Conservation (phyloP, 129 eudicot species). For the Erigeron canadensis region DNA sequence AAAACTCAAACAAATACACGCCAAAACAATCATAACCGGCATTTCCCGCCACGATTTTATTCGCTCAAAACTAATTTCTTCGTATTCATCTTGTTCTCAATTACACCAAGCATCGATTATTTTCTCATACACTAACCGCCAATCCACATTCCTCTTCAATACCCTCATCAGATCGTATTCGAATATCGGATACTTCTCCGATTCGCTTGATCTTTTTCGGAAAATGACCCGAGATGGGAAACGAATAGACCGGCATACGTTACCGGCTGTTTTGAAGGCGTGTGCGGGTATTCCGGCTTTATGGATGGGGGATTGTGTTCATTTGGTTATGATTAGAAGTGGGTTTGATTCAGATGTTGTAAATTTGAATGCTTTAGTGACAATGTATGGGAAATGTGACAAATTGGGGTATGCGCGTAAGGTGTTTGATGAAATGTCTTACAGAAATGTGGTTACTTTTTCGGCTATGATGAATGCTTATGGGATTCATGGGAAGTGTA, state of each 20-base stretch:
- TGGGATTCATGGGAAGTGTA: slow-evolving; percentile 28
- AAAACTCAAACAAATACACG: slow-evolving; percentile 41
- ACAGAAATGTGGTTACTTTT: slow-evolving; percentile 52
- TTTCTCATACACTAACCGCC: slow-evolving; percentile 43
- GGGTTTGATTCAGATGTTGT: slow-evolving; percentile 48
- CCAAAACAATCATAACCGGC: slow-evolving; percentile 30
- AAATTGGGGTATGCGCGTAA: slow-evolving; percentile 29
- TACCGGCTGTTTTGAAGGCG: slow-evolving; percentile 50
- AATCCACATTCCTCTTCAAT: slow-evolving; percentile 54
- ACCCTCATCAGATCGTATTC: slow-evolving; percentile 47
- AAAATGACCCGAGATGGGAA: slow-evolving; percentile 37
- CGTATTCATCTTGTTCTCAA: slow-evolving; percentile 45
- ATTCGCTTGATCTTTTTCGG: slow-evolving; percentile 37
- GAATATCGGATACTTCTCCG: slow-evolving; percentile 25
- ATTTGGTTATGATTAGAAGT: slow-evolving; percentile 24
- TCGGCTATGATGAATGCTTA: slow-evolving; percentile 54
- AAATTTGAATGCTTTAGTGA: slow-evolving; percentile 28
- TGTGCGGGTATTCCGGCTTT: slow-evolving; percentile 42
- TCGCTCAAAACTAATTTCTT: slow-evolving; percentile 44
- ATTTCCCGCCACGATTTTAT: slow-evolving; percentile 46
- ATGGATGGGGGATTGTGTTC: slow-evolving; percentile 38
- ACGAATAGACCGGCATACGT: slow-evolving; percentile 40
- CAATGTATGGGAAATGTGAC: slow-evolving; percentile 30
- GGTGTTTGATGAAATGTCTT: slow-evolving; percentile 48
- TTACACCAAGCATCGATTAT: slow-evolving; percentile 45